Evolutionary conservation across 2,329 filamentous ascomycete genomes (phyloP), one percentile per base, ranked within the genome.

Genomic region (Colletotrichum sp.): DNA sequence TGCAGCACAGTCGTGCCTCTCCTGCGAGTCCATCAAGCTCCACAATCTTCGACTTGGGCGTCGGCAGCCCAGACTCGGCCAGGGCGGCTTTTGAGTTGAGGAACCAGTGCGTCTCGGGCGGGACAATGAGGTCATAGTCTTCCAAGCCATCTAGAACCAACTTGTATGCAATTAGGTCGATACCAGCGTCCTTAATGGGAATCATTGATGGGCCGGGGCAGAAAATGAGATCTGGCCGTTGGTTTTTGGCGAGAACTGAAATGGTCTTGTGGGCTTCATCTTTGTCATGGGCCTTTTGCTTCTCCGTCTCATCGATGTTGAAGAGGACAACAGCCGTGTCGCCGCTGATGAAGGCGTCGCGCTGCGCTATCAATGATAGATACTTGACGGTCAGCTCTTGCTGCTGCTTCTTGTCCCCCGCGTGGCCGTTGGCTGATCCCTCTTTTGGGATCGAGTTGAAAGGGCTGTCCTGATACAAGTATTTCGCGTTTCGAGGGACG

Each of bases 81-180:
- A 85, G 79, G 3, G 80, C 83, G 8, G 79, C 83, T 77, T 85
- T 85, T 43, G 82, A 83, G 75, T 84, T 84, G 65, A 86, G 77
- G 21, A 81, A 81, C 81, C 84, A 85, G 61, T 85, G 82, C 3
- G 78, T 82, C 59, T 85, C 82, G 3, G 80, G 76, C 5, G 78
- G 75, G 7, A 84, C 77, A 8, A 82, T 72, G 5, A 84, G 79
- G 10, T 80, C 76, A 36, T 82, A 80, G 2, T 52, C 59, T 43
- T 85, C 80, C 1, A 85, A 77, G 7, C 78, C 79, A 63, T 85
- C 83, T 4, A 82, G 76, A 12, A 78, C 76, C 28, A 83, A 69
- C 67, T 83, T 83, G 77, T 79, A 80, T 0, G 78, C 80, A 10
- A 85, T 67, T 7, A 78, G 60, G 34, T 83, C 82, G 65, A 84